A percentile compares a stretch with the other conserved stretches of the same genome.
These are phyloP conservation scores for Vaccinium vitisidaea DNA, from an alignment of 148 eudicot genomes.

Conservation along the genomic window DNA sequence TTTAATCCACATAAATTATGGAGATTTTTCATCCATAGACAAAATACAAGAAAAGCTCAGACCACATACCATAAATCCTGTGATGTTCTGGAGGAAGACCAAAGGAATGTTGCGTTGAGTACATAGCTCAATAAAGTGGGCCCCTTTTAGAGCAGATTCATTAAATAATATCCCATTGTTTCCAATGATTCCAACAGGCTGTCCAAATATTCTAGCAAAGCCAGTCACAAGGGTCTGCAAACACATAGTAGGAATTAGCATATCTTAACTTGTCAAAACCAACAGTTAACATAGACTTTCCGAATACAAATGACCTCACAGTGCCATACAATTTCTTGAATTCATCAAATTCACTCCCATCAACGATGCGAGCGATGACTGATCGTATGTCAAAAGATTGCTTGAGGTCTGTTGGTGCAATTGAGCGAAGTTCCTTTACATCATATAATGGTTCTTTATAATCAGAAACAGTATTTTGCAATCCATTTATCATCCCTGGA, in stretches of 20 bases:
- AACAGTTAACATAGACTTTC: not conserved
- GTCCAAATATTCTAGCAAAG: constrained; percentile 84
- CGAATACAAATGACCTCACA: constrained; percentile 63
- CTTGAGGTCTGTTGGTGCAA: constrained; percentile 91
- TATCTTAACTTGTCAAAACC: constrained; percentile 1
- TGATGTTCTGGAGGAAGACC: constrained; percentile 94
- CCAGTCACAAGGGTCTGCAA: constrained; percentile 96
- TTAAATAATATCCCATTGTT: constrained; percentile 84
- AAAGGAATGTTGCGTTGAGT: constrained; percentile 92
- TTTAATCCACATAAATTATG: not conserved
- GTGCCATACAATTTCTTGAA: constrained; percentile 99
- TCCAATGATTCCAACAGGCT: constrained; percentile 94
- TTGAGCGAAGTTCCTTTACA: constrained; percentile 74
- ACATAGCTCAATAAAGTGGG: constrained; percentile 94
- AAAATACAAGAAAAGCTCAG: not conserved
- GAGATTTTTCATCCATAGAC: not conserved
- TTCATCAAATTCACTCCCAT: constrained; percentile 98
- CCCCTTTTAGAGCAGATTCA: constrained; percentile 97
- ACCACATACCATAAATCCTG: constrained; percentile 89
- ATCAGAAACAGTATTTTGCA: constrained; percentile 33
- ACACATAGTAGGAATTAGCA: constrained; percentile 16
- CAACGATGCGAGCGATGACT: constrained; percentile 87
- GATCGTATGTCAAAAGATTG: constrained; percentile 90
- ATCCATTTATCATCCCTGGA: constrained; percentile 30
- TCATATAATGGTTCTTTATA: constrained; percentile 82